Conservation (phyloP, 768 basidiomycete genomes). For the Filobasidium wieringae region DNA sequence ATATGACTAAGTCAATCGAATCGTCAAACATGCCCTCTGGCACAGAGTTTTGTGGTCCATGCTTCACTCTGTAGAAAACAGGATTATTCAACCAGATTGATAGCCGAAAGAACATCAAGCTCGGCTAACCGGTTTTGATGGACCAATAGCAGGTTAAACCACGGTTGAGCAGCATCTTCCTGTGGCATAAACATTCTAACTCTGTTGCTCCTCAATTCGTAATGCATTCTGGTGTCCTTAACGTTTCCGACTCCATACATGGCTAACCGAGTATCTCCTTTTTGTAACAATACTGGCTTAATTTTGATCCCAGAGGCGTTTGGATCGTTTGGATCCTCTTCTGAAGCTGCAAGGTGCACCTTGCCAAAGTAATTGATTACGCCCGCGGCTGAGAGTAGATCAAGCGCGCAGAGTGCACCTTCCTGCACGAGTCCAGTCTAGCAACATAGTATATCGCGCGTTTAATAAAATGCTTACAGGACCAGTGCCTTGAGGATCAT, state of each 20-base stretch:
- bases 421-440: conserved; percentile 46
- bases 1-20: conserved; percentile 79
- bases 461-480: conserved; percentile 47
- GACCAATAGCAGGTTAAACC: conserved; percentile 87
- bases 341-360: conserved; percentile 65
- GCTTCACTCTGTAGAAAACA: conserved; percentile 61
- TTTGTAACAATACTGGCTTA: conserved; percentile 76
- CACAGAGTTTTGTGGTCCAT: conserved; percentile 85
- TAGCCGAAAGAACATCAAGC: not conserved
- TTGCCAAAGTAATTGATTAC: conserved; percentile 98
- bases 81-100: not conserved
- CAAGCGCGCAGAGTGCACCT: conserved; percentile 89
- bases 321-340: conserved; percentile 50
- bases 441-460: not conserved
- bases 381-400: conserved; percentile 85
- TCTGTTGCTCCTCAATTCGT: conserved; percentile 81
- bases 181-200: conserved; percentile 91
- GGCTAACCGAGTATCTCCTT: conserved; percentile 75
- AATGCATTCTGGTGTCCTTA: conserved; percentile 92
- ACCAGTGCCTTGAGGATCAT: conserved; percentile 94
- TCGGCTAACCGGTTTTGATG: conserved; percentile 85
- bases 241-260: conserved; percentile 94
- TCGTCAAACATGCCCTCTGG: conserved; percentile 98
- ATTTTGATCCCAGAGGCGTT: conserved; percentile 60
- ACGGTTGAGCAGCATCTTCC: conserved; percentile 57